Evolutionary conservation across 2,329 filamentous ascomycete genomes (phyloP), one percentile per base, ranked within the genome.

Genomic region (Pseudogymnoascus sp.): DNA sequence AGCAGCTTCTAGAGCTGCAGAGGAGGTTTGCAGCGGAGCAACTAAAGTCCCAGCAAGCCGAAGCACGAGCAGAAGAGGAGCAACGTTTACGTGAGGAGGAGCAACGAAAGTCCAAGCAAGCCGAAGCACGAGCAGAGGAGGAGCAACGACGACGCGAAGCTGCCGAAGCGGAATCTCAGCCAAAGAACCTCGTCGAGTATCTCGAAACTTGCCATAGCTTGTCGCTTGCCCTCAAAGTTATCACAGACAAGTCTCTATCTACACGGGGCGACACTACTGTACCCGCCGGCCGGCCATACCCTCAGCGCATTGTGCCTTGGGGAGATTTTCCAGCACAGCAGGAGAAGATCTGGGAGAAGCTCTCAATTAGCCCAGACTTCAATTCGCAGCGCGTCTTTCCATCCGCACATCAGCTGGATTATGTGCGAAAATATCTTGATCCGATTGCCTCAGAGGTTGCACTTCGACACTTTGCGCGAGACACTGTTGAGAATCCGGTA

Each of bases 281-380:
- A 53, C 71, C 72, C 8, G 65, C 63, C 60, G 72, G 74, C 46
- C 71, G 74, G 61, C 64, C 74, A 11, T 77, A 65, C 63, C 75
- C 76, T 65, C 65, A 62, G 66, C 70, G 70, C 59, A 77, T 79
- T 33, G 65, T 75, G 16, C 75, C 71, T 2, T 78, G 72, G 75
- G 59, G 70, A 11, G 67, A 72, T 61, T 78, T 76, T 59, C 60
- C 70, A 59, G 59, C n/a, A 31, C 61, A 62, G 60, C 72, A 78
- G 66, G 68, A 74, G 64, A 31, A 70, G 4, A 68, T 75, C 22
- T 78, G 70, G 73, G 53, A 72, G 16, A 14, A 66, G 8, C 68
- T 78, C 16, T 56, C 31, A 19, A 4, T 64, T 35, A 38, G 31
- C 33, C 1, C 40, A 26, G 33, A 65, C 3, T 76, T 76, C 65